Evolutionary conservation across 257 asterid species (phyloP).

Genomic region (Leptodermis oblonga): DNA sequence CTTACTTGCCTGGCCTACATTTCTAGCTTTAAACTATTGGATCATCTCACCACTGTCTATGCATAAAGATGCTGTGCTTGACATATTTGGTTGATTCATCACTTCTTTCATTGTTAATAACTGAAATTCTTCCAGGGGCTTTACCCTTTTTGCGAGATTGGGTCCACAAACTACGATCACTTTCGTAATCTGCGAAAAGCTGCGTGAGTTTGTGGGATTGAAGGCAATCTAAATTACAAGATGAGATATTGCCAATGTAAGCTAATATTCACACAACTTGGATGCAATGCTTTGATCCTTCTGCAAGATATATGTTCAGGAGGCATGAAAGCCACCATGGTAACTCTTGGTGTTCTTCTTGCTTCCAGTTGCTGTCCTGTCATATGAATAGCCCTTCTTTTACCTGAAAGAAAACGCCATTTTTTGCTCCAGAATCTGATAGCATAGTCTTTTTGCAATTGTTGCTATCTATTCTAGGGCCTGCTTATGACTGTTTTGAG

Average conservation of each 20-base stretch:
- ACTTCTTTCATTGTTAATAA: background rate
- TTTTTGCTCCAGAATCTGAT: constrained; percentile 8
- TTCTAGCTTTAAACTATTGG: background rate
- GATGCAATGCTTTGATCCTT: no score
- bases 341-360: no score
- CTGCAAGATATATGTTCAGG: no score
- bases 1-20: background rate
- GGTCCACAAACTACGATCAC: constrained; percentile 93
- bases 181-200: constrained; percentile 82
- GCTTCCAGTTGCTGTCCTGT: no score
- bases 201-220: constrained; percentile 71
- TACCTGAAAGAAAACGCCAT: background rate
- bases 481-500: background rate
- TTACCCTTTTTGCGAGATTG: constrained; percentile 83
- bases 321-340: background rate
- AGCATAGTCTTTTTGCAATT: constrained; percentile 1
- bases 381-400: no score
- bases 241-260: background rate
- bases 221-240: constrained; percentile 49
- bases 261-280: no score
- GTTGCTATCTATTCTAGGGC: constrained; percentile 3
- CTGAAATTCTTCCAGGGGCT: constrained; percentile 48
- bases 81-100: constrained; percentile 6
- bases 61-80: background rate
- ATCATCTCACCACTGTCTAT: background rate